Conservation (phyloP, 306 rosid genomes). For the Gillenia trifoliata region DNA sequence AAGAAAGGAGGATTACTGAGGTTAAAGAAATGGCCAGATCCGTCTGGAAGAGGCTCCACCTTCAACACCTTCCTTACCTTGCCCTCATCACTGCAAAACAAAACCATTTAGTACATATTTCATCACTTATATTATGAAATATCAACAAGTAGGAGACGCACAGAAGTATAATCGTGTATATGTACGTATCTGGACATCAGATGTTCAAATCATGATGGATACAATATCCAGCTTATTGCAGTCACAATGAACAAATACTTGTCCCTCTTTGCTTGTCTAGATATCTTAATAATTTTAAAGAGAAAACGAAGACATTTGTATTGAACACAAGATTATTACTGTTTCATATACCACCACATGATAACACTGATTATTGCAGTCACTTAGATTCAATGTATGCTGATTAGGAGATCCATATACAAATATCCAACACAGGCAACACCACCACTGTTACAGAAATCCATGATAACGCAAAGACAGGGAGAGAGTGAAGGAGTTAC, state of each 20-base stretch:
- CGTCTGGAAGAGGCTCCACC: constrained; percentile 91
- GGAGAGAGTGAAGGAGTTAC: constrained; percentile 26
- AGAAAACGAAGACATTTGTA: neutral
- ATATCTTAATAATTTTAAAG: neutral
- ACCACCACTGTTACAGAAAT: neutral
- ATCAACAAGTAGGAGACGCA: neutral
- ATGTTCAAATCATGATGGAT: neutral
- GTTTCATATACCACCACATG: neutral
- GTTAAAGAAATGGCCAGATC: constrained; percentile 90
- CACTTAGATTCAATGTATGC: neutral
- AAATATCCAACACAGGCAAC: neutral
- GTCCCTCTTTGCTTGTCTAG: neutral
- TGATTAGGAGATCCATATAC: neutral
- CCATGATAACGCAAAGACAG: neutral
- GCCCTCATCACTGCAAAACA: constrained; percentile 85
- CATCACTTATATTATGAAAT: neutral
- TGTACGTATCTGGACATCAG: neutral
- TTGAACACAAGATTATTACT: neutral
- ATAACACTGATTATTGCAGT: neutral
- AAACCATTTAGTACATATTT: constrained; percentile 4
- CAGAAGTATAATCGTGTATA: neutral
- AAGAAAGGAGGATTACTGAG: constrained; percentile 57
- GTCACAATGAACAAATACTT: neutral
- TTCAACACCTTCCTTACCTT: constrained; percentile 80
- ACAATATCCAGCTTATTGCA: neutral